These are phyloP conservation scores for Arabidopsis hybrid DNA, from an alignment of 441 rosid species.

Conservation along the genomic window DNA sequence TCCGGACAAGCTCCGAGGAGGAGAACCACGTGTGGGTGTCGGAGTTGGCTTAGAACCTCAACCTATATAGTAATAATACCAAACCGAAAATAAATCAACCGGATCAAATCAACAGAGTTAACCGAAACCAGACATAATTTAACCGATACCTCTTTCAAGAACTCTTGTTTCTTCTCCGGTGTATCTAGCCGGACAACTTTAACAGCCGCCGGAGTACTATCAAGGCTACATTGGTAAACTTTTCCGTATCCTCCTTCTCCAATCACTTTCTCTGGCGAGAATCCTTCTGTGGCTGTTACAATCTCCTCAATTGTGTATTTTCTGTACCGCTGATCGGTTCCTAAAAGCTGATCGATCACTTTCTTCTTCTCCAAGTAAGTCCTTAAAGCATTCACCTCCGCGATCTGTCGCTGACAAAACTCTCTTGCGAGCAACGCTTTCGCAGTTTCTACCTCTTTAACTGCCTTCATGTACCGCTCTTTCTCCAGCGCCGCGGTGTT, in stretches of 20 bases:
- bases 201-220: slow-evolving; percentile 85
- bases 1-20: slow-evolving; percentile 96
- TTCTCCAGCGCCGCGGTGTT: slow-evolving; percentile 74
- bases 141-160: slow-evolving; percentile 75
- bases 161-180: slow-evolving; percentile 68
- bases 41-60: slow-evolving; percentile 83
- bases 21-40: slow-evolving; percentile 81
- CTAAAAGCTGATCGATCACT: slow-evolving; percentile 63
- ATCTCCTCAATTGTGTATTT: slow-evolving; percentile 74
- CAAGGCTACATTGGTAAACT: slow-evolving; percentile 80
- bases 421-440: slow-evolving; percentile 68
- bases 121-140: neutral
- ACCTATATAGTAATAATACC: slow-evolving; percentile 54
- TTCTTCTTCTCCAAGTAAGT: slow-evolving; percentile 72
- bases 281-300: slow-evolving; percentile 69
- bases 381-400: slow-evolving; percentile 67
- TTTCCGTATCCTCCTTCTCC: slow-evolving; percentile 91
- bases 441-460: slow-evolving; percentile 77
- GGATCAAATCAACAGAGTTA: slow-evolving; percentile 14
- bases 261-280: slow-evolving; percentile 66
- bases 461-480: slow-evolving; percentile 63
- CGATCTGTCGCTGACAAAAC: slow-evolving; percentile 65
- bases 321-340: slow-evolving; percentile 67
- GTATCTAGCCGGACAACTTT: slow-evolving; percentile 71
- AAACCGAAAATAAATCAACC: slow-evolving; percentile 7